Base-by-base conservation (phyloP, 352 stramenopile species). In the Globisporangium alternatum region DNA sequence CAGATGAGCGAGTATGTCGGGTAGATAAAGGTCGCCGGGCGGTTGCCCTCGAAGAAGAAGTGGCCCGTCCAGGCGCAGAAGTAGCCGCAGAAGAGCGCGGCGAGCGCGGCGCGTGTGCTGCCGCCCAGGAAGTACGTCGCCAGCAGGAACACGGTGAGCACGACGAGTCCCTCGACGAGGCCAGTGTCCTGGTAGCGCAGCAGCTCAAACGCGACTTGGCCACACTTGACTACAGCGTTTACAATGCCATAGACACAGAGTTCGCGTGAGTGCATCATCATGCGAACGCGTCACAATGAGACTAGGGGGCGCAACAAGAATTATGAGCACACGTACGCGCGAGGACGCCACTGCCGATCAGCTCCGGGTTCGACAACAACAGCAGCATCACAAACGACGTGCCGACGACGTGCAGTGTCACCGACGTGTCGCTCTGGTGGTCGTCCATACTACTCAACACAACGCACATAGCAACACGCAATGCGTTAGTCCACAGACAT, bases 1-100 rank as follows among this genome's bases (percentile, higher is more conserved):
- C 76, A 81, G 37, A 84, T 54, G 56, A 91, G 72, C 60, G 72
- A 84, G 60, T 80, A 89, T 43, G 78, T 81, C 57, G 82, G 82
- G 75, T 91, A 88, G 52, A 86, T 78, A 57, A 91, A 88, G 21
- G 82, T 89, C 31, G 80, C 80, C 0, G 80, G 80, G 5, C 68
- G 64, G 64, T 91, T 91, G 30, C 67, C 55, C 56, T 91, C 82
- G 53, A 78, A 87, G 60, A 82, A 79, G 30, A 90, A 88, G 52
- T 91, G 82, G 30, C 82, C 82, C 19, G 69, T 67, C 80, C 80
- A 89, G 35, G 82, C 80, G 49, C 86, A 91, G n/a, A 62, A 60
- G 49, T 89, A 91, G 44, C 77, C 78, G 47, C 76, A 65, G 52
- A 80, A 19, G 2, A 77, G 47, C 31, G 70, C 57, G 13, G 59